Evolutionary conservation across 768 basidiomycete genomes (phyloP).

Genomic region (Trametes coccinea): DNA sequence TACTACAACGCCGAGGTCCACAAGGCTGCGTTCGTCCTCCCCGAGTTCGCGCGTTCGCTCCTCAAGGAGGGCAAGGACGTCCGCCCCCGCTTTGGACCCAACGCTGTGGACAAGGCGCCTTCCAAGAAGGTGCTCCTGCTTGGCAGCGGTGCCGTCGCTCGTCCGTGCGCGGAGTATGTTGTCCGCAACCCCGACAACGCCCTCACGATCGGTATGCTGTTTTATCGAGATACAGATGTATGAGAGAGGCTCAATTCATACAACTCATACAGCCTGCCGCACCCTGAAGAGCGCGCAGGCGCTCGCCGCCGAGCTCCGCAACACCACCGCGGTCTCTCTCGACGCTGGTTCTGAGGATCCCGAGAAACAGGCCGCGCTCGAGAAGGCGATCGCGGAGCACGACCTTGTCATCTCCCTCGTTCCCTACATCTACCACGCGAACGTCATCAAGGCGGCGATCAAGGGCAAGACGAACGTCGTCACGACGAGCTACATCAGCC

Average conservation of each 20-base stretch:
- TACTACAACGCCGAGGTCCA: constrained; percentile 91
- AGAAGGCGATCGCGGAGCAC: constrained; percentile 77
- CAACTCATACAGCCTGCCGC: constrained; percentile 66
- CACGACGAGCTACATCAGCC: constrained; percentile 93
- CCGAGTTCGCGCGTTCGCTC: constrained; percentile 83
- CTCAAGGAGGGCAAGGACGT: constrained; percentile 74
- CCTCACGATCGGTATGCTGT: constrained; percentile 73
- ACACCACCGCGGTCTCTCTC: constrained; percentile 72
- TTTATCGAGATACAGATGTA: too few relatives aligned
- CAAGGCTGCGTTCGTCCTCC: constrained; percentile 80
- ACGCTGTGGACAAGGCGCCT: constrained; percentile 43
- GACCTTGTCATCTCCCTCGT: constrained; percentile 97
- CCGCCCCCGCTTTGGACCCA: constrained; percentile 71
- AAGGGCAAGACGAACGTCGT: constrained; percentile 88
- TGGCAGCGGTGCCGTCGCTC: constrained; percentile 93
- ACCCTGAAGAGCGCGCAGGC: constrained; percentile 76
- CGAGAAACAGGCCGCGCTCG: constrained; percentile 64
- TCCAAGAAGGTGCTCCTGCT: constrained; percentile 83
- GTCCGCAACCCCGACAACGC: constrained; percentile 76
- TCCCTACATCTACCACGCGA: constrained; percentile 88
- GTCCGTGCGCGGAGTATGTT: constrained; percentile 95
- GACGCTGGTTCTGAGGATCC: constrained; percentile 53
- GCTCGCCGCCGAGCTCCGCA: constrained; percentile 67
- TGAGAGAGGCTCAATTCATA: background rate
- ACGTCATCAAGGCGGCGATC: constrained; percentile 91